Evolutionary conservation across 345 rosid species (phyloP).

Genomic region (Euphorbia lathyris): DNA sequence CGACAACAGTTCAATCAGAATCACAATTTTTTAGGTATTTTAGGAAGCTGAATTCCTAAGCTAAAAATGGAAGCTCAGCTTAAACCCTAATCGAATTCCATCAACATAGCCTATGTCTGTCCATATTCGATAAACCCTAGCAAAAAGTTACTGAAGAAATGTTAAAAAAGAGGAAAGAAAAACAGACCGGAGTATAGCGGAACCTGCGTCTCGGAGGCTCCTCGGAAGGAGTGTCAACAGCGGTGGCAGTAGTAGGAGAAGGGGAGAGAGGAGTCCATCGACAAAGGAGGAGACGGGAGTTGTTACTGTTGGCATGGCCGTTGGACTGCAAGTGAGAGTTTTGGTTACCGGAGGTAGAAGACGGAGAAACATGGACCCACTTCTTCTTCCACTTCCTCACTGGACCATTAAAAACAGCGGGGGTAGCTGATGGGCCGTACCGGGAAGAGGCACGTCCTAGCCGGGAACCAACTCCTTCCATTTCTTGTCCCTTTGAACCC

Average conservation of each 20-base stretch:
- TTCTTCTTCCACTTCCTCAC: slow-evolving; percentile 97
- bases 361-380: slow-evolving; percentile 76
- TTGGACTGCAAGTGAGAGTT: slow-evolving; percentile 37
- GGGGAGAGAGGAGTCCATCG: slow-evolving; percentile 86
- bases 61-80: background rate
- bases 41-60: background rate
- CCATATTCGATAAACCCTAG: slow-evolving; percentile 1
- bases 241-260: slow-evolving; percentile 20
- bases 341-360: slow-evolving; percentile 34
- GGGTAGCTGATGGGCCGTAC: slow-evolving; percentile 58
- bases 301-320: slow-evolving; percentile 18
- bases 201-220: slow-evolving; percentile 71
- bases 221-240: slow-evolving; percentile 34
- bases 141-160: background rate
- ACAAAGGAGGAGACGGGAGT: slow-evolving; percentile 68
- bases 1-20: background rate
- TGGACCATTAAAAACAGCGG: slow-evolving; percentile 70
- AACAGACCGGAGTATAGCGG: slow-evolving; percentile 85
- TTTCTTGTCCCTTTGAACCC: slow-evolving; percentile 18
- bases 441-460: slow-evolving; percentile 80
- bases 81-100: slow-evolving; percentile 1
- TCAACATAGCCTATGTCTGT: background rate
- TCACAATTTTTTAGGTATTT: background rate
- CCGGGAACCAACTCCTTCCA: slow-evolving; percentile 92
- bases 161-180: background rate